A percentile compares a stretch with the other conserved stretches of the same genome.
Conservation (phyloP, 164 flowering plant genomes). For the Taxillus chinensis region DNA sequence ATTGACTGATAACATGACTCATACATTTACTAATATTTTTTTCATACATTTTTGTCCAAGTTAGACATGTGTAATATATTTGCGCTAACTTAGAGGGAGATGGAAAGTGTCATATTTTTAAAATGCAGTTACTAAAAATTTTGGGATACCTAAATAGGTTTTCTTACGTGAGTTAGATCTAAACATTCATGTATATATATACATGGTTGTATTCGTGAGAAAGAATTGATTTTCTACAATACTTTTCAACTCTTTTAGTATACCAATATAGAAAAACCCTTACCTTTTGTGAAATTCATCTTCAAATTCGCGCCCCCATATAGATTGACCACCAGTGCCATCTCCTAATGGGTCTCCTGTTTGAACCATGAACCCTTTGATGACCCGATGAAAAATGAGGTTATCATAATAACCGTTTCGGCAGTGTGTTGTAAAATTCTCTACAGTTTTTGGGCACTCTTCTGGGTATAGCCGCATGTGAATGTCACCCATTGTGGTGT, state of each 20-base stretch:
- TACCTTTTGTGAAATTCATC: constrained; percentile 99
- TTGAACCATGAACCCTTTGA: constrained; percentile 97
- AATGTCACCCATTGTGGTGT: constrained; percentile 88
- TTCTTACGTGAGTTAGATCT: no score
- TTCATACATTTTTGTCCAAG: no score
- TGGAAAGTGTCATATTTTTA: no score
- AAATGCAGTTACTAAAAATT: no score
- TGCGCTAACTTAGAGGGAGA: no score
- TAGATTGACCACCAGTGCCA: constrained; percentile 99
- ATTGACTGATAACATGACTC: no score
- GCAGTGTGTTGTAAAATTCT: constrained; percentile 96
- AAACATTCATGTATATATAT: no score
- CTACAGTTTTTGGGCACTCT: constrained; percentile 98
- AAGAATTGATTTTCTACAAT: no score
- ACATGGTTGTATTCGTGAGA: no score
- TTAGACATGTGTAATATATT: no score
- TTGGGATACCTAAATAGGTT: no score
- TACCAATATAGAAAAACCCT: not conserved
- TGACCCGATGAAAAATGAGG: constrained; percentile 93
- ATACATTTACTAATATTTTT: no score
- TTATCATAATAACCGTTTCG: constrained; percentile 95
- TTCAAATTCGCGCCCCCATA: constrained; percentile 99
- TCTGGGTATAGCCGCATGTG: constrained; percentile 93
- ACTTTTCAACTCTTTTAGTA: not conserved
- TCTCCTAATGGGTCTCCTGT: constrained; percentile 99